Evolutionary conservation across 805 yeast species (phyloP), one percentile per base, ranked within the genome.

Genomic region (Suhomyces canberraensis): DNA sequence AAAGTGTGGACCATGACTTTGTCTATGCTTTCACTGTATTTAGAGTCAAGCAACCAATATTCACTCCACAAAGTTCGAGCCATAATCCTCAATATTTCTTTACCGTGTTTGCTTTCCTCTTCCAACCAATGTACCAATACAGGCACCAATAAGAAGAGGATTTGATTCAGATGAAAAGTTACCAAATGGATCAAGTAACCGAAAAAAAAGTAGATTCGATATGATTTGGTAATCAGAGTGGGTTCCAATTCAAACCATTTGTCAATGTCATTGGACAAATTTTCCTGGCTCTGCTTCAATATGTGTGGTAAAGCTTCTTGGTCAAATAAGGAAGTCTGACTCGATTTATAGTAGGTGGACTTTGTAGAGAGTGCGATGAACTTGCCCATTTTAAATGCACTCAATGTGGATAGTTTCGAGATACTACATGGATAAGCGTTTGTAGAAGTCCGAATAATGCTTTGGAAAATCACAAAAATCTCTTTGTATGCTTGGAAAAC

Each of bases 171-270:
- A 35, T 66, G 54, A 37, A 65, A 45, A n/a, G 57, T 57, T 4
- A 66, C 33, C 15, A 66, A 37, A 30, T 64, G 67, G 4, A 61
- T 29, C 11, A 66, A 33, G 40, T 67, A 67, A 2, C 71, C 71
- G 3, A 58, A 26, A 11, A 65, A 37, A 8, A 66, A 39, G 16
- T 55, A 58, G 13, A 34, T 29, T 17, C 57, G 50, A 39, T 62
- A 51, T 0, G 37, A 16, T 5, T 33, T 30, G n/a, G 50, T 46
- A 8, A 63, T 41, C 8, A 48, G 21, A 9, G 30, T 25, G 1
- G 70, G 70, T 24, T 63, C 65, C 44, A 61, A 45, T 20, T 45
- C 54, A 8, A 67, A 51, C 71, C 71, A 66, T 9, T 44, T 48
- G 36, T 64, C 69, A 2, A 66, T 56, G 33, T 64, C 69, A 28